These are phyloP conservation scores for Colletotrichum sp. DNA, from an alignment of 2,329 filamentous ascomycete species.

Conservation along the genomic window DNA sequence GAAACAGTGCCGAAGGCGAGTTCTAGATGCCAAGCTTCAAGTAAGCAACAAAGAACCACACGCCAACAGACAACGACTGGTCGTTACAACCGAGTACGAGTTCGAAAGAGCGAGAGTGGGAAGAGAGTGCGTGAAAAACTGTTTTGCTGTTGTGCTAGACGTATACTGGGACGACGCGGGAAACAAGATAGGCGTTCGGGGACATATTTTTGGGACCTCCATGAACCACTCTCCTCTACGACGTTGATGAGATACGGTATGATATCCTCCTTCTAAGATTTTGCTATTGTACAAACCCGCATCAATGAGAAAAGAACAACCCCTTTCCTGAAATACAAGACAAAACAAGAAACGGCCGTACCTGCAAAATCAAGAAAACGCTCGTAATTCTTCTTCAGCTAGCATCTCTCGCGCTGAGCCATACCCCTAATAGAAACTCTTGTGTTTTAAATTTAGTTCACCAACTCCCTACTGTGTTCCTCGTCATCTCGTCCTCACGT, in stretches of 20 bases:
- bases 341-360: neutral
- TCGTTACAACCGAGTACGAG: neutral
- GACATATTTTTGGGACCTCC: neutral
- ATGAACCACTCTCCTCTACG: constrained; percentile 37
- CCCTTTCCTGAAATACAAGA: neutral
- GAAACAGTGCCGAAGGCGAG: constrained; percentile 65
- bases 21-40: constrained; percentile 42
- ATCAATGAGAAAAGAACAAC: neutral
- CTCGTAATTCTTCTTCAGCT: neutral
- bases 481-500: neutral
- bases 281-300: constrained; percentile 11
- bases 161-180: constrained; percentile 6
- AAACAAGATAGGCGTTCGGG: neutral
- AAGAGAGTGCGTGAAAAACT: neutral
- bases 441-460: constrained; percentile 2
- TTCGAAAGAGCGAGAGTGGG: neutral
- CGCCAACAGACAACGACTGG: neutral
- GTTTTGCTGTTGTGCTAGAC: constrained; percentile 13
- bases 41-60: neutral
- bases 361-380: neutral
- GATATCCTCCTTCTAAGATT: constrained; percentile 42
- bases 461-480: neutral
- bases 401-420: neutral
- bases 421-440: constrained; percentile 13
- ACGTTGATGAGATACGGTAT: constrained; percentile 44